Evolutionary conservation across 2,329 filamentous ascomycete genomes (phyloP).

Genomic region (Aspergillus novofumigatus): DNA sequence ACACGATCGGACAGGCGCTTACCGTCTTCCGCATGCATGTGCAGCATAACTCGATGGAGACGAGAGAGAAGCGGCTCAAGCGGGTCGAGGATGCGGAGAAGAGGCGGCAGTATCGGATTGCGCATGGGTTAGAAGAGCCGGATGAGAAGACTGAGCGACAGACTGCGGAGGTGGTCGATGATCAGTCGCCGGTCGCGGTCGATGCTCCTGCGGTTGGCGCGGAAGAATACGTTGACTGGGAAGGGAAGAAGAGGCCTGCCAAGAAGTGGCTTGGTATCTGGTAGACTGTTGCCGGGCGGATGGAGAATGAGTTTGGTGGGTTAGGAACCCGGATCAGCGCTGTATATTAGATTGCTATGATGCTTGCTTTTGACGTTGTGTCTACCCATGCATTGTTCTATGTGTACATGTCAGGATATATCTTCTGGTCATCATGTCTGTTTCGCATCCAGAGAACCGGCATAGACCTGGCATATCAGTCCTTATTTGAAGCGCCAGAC

Average conservation of each 20-base stretch:
- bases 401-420: conserved; percentile 13
- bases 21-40: conserved; percentile 75
- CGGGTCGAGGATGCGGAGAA: conserved; percentile 84
- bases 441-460: neutral
- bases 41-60: conserved; percentile 63
- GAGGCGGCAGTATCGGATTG: conserved; percentile 77
- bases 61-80: conserved; percentile 66
- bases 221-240: conserved; percentile 31
- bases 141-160: conserved; percentile 35
- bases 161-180: conserved; percentile 29
- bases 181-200: conserved; percentile 37
- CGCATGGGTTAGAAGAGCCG: conserved; percentile 68
- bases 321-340: neutral
- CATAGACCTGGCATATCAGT: neutral
- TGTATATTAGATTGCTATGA: conserved; percentile 6
- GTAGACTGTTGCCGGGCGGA: conserved; percentile 33
- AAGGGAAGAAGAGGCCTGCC: conserved; percentile 49
- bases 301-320: neutral
- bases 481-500: neutral
- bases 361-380: conserved; percentile 14
- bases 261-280: conserved; percentile 88
- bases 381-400: conserved; percentile 16
- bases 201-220: conserved; percentile 30
- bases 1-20: conserved; percentile 60
- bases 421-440: neutral